Conservation (phyloP, 2,329 filamentous ascomycete species). For the Apiospora pterosperma region DNA sequence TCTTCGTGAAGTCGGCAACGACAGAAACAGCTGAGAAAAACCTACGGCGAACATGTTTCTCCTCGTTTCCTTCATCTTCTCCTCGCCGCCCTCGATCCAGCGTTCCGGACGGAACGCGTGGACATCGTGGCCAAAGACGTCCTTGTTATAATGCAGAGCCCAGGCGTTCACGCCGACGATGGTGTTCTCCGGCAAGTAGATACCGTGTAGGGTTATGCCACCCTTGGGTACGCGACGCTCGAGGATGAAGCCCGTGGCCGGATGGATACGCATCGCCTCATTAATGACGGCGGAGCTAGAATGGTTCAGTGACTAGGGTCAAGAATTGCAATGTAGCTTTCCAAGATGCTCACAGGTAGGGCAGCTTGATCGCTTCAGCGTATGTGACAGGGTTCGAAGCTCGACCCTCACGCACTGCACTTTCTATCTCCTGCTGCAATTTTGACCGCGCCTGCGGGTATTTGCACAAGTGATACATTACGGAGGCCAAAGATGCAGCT, state of each 20-base stretch:
- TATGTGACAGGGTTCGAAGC: constrained; percentile 17
- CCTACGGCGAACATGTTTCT: constrained; percentile 14
- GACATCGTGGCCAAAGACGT: constrained; percentile 30
- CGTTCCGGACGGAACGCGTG: constrained; percentile 36
- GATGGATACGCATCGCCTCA: constrained; percentile 48
- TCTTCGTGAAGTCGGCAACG: background rate
- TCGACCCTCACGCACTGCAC: background rate
- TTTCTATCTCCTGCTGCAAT: constrained; percentile 8
- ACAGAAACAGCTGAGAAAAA: background rate
- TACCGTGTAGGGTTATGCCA: constrained; percentile 36
- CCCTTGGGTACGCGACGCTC: constrained; percentile 43
- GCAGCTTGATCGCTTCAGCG: constrained; percentile 37
- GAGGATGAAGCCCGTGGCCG: constrained; percentile 45
- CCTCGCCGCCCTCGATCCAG: constrained; percentile 31
- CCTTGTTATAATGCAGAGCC: constrained; percentile 30
- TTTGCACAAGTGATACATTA: constrained; percentile 42
- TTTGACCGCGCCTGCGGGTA: constrained; percentile 5
- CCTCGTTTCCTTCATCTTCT: constrained; percentile 24
- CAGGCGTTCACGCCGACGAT: constrained; percentile 34
- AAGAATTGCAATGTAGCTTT: background rate
- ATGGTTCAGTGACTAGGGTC: background rate
- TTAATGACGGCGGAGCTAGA: constrained; percentile 44
- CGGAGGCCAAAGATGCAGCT: constrained; percentile 40
- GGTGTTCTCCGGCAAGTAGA: constrained; percentile 27
- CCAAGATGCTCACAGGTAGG: constrained; percentile 36